Evolutionary conservation across 2,329 filamentous ascomycete species (phyloP).

Genomic region (Fusarium clavum): DNA sequence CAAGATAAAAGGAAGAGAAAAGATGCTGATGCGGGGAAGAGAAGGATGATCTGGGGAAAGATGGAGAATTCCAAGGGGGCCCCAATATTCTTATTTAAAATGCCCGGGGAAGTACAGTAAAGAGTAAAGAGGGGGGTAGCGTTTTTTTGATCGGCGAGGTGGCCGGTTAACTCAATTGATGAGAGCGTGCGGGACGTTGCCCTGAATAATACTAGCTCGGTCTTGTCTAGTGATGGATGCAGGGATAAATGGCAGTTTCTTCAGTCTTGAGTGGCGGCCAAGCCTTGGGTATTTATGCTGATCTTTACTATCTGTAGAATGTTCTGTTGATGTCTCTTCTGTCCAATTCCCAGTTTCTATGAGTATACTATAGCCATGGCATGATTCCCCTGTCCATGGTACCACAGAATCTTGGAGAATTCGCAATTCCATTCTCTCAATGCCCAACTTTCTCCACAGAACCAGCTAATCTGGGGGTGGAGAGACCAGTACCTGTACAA

Average conservation of each 20-base stretch:
- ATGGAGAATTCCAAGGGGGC: constrained; percentile 16
- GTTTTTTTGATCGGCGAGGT: not conserved
- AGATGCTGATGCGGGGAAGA: constrained; percentile 23
- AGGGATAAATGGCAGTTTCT: not conserved
- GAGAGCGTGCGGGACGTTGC: constrained; percentile 2
- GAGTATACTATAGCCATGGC: not conserved
- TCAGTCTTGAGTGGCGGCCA: not conserved
- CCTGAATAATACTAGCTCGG: constrained; percentile 17
- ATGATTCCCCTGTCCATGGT: not conserved
- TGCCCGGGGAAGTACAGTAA: not conserved
- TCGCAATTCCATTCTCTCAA: not conserved
- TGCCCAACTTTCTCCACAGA: constrained; percentile 21
- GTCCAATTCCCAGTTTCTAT: accelerated
- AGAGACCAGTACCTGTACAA: not conserved
- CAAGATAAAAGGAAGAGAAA: not conserved
- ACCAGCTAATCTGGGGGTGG: constrained; percentile 26
- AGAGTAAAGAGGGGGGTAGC: not conserved
- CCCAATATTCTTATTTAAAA: constrained; percentile 23
- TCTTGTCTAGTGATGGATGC: not conserved
- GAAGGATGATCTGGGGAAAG: constrained; percentile 15
- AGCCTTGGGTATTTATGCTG: not conserved
- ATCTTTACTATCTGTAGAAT: not conserved
- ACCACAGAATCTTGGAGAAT: constrained; percentile 24
- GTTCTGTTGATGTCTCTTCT: not conserved
- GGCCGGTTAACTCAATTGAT: not conserved